Evolutionary conservation across 305 asterid species (phyloP).

Genomic region (Euphrasia arctica): DNA sequence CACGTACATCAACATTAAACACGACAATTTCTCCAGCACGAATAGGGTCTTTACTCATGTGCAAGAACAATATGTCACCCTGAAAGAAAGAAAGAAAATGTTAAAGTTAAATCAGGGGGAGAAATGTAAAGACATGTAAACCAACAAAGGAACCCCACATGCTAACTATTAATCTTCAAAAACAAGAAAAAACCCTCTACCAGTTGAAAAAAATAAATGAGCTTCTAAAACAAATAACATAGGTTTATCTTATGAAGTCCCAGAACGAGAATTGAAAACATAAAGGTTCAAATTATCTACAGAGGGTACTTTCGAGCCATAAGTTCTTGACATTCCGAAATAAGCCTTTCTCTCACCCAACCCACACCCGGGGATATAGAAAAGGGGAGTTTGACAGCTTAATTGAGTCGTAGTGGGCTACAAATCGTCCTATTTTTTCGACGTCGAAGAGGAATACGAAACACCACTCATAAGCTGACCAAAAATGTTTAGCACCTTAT

Average conservation of each 20-base stretch:
- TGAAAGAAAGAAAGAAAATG: constrained; percentile 36
- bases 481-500: background rate
- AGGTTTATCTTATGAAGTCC: constrained; percentile 7
- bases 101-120: constrained; percentile 20
- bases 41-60: constrained; percentile 87
- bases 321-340: background rate
- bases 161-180: constrained; percentile 3
- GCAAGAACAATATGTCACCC: constrained; percentile 98
- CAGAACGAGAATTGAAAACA: constrained; percentile 2
- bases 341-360: background rate
- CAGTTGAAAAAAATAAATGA: too few relatives aligned
- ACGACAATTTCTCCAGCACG: constrained; percentile 99
- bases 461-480: constrained; percentile 11
- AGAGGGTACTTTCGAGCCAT: background rate
- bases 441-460: background rate
- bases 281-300: background rate
- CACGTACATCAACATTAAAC: constrained; percentile 83
- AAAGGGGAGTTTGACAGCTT: background rate
- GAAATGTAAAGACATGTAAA: constrained; percentile 14
- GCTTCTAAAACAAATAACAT: background rate
- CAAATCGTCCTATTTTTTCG: background rate
- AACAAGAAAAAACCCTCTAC: too few relatives aligned
- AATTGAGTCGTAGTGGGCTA: background rate
- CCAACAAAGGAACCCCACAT: constrained; percentile 9
- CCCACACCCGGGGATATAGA: background rate